Conservation (phyloP, 106 monocot genomes). For the Apostasia shenzhenica region DNA sequence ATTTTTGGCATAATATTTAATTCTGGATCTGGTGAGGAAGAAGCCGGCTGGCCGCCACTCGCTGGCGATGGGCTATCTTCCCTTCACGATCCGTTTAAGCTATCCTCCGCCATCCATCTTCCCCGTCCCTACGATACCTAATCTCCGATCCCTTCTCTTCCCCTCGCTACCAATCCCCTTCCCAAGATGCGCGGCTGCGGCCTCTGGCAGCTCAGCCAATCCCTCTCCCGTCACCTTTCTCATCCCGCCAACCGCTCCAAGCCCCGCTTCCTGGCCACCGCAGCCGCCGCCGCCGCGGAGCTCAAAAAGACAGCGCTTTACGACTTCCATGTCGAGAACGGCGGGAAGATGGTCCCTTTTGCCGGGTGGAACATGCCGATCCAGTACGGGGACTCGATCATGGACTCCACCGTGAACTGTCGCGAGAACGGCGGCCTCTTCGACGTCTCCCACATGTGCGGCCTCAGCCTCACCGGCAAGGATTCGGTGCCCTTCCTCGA, state of each 20-base stretch:
- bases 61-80: conserved; percentile 8
- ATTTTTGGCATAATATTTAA: no score
- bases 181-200: conserved; percentile 6
- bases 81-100: not conserved
- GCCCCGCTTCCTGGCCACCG: conserved; percentile 14
- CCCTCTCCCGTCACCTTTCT: conserved; percentile 32
- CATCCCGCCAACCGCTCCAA: conserved; percentile 16
- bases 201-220: conserved; percentile 21
- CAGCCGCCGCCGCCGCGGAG: conserved; percentile 22
- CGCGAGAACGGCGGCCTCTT: conserved; percentile 72
- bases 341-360: conserved; percentile 96
- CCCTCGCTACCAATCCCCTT: not conserved
- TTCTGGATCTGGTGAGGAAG: not conserved
- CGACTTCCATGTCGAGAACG: conserved; percentile 85
- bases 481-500: conserved; percentile 64
- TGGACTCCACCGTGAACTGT: conserved; percentile 93
- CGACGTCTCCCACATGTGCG: conserved; percentile 99
- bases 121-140: not conserved
- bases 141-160: not conserved
- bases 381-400: conserved; percentile 96
- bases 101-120: not conserved
- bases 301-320: conserved; percentile 83
- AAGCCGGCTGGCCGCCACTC: not conserved
- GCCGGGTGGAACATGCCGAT: conserved; percentile 99
- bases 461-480: conserved; percentile 78